phyloP scores from a whole-genome alignment of 768 basidiomycete species.

The Podaxis sp. region DNA sequence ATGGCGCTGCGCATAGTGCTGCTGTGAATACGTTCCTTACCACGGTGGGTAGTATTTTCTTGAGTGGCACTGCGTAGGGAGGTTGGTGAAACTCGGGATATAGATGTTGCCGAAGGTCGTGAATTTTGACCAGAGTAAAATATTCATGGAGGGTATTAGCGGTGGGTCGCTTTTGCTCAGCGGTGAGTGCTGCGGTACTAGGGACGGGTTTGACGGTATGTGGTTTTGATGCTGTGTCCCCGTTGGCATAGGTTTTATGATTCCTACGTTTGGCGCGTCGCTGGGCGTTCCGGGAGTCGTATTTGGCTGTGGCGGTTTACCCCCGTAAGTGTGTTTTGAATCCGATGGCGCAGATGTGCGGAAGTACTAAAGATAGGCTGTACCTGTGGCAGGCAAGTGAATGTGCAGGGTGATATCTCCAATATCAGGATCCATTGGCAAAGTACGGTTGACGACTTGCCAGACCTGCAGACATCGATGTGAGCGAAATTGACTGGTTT shows the following conservation, averaged over 20 bases:
- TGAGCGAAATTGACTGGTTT: background rate
- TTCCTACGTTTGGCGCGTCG: background rate
- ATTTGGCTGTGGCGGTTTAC: background rate
- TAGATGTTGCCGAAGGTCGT: background rate
- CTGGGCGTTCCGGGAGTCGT: background rate
- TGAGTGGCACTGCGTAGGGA: background rate
- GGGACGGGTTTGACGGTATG: background rate
- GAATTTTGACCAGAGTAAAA: background rate
- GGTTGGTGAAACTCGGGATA: background rate
- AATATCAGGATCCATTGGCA: conserved; percentile 1
- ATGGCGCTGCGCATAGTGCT: background rate
- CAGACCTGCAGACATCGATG: background rate
- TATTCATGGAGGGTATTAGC: background rate
- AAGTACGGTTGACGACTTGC: background rate
- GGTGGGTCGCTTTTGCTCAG: background rate
- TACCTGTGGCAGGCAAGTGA: background rate
- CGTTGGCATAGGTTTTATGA: background rate
- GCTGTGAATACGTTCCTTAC: background rate
- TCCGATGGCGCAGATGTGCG: background rate
- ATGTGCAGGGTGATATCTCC: background rate
- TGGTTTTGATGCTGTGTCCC: background rate
- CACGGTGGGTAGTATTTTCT: background rate
- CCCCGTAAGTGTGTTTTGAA: background rate
- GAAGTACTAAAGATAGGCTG: background rate
- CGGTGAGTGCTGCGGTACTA: background rate